These are phyloP conservation scores for Dalbergia cochinchinensis DNA, from an alignment of 306 rosid genomes.

Conservation along the genomic window DNA sequence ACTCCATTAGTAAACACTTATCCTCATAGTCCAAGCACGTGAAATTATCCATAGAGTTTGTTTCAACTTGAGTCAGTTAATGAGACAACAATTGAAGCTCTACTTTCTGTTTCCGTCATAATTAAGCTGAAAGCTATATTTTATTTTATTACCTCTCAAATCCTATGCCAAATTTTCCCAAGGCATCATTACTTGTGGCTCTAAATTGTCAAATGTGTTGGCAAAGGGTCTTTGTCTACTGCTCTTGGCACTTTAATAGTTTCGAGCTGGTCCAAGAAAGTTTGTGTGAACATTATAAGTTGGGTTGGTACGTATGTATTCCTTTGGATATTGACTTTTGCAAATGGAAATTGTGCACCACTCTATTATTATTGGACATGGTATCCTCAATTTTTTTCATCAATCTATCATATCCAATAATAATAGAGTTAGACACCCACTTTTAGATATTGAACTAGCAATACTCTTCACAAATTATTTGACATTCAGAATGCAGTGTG, in stretches of 20 bases:
- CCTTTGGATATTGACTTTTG: conserved; percentile 14
- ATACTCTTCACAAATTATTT: no score
- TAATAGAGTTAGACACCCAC: no score
- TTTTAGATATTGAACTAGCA: no score
- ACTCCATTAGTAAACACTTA: no score
- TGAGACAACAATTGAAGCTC: conserved; percentile 1
- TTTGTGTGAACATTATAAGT: conserved; percentile 37
- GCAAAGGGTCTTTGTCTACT: conserved; percentile 38
- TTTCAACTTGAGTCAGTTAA: conserved; percentile 27
- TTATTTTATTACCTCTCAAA: conserved; percentile 7
- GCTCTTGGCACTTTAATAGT: conserved; percentile 49
- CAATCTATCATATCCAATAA: no score
- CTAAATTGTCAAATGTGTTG: conserved; percentile 54
- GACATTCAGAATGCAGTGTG: conserved; percentile 18
- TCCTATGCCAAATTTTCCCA: neutral
- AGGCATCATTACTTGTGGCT: conserved; percentile 49
- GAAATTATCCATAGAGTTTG: neutral
- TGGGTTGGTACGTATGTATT: conserved; percentile 41
- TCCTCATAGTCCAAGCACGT: no score
- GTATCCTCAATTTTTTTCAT: no score
- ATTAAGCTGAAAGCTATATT: conserved; percentile 24
- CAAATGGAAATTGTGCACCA: no score
- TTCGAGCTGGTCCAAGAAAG: conserved; percentile 24
- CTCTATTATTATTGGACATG: no score
- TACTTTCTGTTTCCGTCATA: neutral